Evolutionary conservation across 495 filamentous ascomycete genomes (phyloP).

Genomic region (Penicillium riverlandense): DNA sequence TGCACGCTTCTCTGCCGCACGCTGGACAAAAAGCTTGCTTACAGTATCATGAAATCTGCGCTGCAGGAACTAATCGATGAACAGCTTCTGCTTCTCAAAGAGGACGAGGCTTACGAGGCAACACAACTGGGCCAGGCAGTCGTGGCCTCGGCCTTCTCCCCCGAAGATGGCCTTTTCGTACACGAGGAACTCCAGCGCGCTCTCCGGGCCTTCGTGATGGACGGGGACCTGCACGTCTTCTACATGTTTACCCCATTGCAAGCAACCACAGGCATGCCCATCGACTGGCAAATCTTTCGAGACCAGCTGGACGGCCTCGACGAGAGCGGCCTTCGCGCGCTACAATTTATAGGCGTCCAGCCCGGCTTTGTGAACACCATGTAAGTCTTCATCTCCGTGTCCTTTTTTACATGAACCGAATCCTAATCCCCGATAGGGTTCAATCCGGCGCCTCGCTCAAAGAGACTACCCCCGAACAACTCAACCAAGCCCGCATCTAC

Average conservation of each 20-base stretch:
- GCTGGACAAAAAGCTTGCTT: constrained; percentile 47
- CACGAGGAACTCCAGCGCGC: constrained; percentile 62
- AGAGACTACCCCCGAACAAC: constrained; percentile 54
- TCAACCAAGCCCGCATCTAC: constrained; percentile 56
- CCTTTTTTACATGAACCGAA: background rate
- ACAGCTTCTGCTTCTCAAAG: constrained; percentile 22
- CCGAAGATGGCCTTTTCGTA: constrained; percentile 72
- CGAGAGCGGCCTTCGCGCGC: constrained; percentile 62
- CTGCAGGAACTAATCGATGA: constrained; percentile 45
- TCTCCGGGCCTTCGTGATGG: constrained; percentile 70
- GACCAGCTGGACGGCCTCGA: constrained; percentile 63
- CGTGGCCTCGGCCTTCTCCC: constrained; percentile 65
- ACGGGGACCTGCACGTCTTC: constrained; percentile 77
- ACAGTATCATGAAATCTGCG: constrained; percentile 45
- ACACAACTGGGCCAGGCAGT: constrained; percentile 65
- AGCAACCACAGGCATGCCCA: constrained; percentile 33
- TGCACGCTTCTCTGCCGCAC: constrained; percentile 61
- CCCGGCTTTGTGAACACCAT: constrained; percentile 65
- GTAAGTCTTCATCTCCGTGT: constrained; percentile 29
- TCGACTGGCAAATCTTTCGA: constrained; percentile 71
- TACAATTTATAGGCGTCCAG: constrained; percentile 62
- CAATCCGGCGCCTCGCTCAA: constrained; percentile 57
- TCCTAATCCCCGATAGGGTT: constrained; percentile 47
- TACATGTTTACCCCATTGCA: constrained; percentile 74
- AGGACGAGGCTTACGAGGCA: constrained; percentile 49